phyloP scores from a whole-genome alignment of 495 filamentous ascomycete species.

The Aspergillus baeticus region DNA sequence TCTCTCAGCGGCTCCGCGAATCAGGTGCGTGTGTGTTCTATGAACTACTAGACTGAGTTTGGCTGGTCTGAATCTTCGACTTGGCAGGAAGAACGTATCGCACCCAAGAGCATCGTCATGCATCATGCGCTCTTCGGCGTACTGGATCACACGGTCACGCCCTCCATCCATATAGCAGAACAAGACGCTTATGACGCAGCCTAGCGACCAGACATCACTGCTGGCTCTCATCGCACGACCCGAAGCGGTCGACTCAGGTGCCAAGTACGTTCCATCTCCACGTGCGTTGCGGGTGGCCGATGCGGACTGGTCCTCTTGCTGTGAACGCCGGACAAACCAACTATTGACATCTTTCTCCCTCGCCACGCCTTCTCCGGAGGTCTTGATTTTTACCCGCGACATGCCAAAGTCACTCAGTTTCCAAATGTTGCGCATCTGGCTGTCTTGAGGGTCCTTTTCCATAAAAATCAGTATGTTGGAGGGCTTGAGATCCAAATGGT shows the following conservation, averaged over 20 bases:
- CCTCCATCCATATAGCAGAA: slow-evolving; percentile 3
- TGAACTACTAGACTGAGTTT: background rate
- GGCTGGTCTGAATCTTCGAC: background rate
- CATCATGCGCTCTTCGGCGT: background rate
- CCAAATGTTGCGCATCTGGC: background rate
- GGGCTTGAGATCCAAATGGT: slow-evolving; percentile 7
- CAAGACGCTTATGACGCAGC: background rate
- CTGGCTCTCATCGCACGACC: background rate
- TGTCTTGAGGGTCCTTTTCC: background rate
- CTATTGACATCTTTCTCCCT: background rate
- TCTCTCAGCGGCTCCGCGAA: background rate
- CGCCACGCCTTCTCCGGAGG: background rate
- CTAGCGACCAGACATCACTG: slow-evolving; percentile 8
- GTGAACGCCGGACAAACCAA: background rate
- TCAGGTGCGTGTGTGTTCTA: background rate
- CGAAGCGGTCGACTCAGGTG: background rate
- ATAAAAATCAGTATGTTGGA: slow-evolving; percentile 6
- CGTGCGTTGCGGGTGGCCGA: background rate
- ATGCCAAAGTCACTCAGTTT: slow-evolving; percentile 2
- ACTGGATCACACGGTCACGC: background rate
- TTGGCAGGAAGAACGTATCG: background rate
- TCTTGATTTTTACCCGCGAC: background rate
- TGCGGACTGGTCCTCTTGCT: background rate
- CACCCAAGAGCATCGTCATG: background rate
- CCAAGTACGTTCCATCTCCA: background rate